Percentiles rank a stretch among this genome's conserved stretches.
Conservation (phyloP, 2,329 filamentous ascomycete genomes). For the Fusarium gaditjirri region DNA sequence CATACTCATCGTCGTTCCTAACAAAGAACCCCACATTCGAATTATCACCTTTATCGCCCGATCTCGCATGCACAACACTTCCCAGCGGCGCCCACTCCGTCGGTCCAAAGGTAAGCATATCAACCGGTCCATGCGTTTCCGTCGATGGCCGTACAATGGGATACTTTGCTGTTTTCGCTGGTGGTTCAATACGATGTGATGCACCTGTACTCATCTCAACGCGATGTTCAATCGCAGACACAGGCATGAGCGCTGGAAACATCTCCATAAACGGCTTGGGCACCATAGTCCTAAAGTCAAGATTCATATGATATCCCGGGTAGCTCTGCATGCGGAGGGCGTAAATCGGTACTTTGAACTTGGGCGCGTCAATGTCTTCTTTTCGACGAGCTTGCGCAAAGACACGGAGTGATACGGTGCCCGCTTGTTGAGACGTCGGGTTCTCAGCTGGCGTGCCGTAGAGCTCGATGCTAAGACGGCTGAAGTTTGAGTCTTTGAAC, state of each 20-base stretch:
- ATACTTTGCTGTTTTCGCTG: constrained; percentile 36
- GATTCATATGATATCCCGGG: constrained; percentile 56
- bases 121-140: constrained; percentile 43
- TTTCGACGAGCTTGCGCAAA: constrained; percentile 57
- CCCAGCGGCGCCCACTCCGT: constrained; percentile 45
- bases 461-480: constrained; percentile 48
- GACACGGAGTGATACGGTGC: constrained; percentile 60
- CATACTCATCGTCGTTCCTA: constrained; percentile 55
- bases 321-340: constrained; percentile 55
- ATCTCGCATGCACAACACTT: constrained; percentile 46
- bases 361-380: constrained; percentile 48
- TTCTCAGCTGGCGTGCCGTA: constrained; percentile 54
- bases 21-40: constrained; percentile 60
- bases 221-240: constrained; percentile 44
- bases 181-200: constrained; percentile 32
- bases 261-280: constrained; percentile 57
- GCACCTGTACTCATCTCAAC: constrained; percentile 42
- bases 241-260: constrained; percentile 51
- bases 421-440: constrained; percentile 56
- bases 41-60: constrained; percentile 57
- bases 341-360: constrained; percentile 53
- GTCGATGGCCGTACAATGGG: constrained; percentile 40
- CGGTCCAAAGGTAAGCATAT: constrained; percentile 42
- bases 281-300: constrained; percentile 56
- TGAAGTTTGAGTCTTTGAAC: constrained; percentile 50